Conservation (phyloP, 169 alveolate genomes). For the Ichthyophthirius multifiliis region DNA sequence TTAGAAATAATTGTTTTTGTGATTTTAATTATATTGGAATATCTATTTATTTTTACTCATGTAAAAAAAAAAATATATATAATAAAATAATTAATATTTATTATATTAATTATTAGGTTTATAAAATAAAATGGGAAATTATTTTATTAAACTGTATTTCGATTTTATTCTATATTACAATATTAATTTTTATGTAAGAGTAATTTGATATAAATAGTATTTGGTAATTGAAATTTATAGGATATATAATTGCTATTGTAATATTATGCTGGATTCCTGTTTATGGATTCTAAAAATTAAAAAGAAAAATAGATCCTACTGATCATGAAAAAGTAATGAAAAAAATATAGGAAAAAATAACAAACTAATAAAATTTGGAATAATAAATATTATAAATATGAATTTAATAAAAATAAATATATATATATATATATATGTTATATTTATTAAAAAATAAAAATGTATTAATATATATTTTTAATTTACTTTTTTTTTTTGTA, state of each 20-base stretch:
- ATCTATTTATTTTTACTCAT: conserved; percentile 54
- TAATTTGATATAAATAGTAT: conserved; percentile 46
- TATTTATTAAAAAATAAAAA: too few species aligned
- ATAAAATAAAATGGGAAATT: not conserved
- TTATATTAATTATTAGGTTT: not conserved
- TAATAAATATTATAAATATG: too few species aligned
- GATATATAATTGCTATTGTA: conserved; percentile 33
- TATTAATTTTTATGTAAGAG: conserved; percentile 40
- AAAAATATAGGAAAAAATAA: too few species aligned
- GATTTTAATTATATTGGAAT: conserved; percentile 56
- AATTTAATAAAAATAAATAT: too few species aligned
- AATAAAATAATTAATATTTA: not conserved
- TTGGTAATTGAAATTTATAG: conserved; percentile 20
- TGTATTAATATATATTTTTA: too few species aligned
- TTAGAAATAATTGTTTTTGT: conserved; percentile 64
- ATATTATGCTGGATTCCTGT: conserved; percentile 53
- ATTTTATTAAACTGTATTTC: not conserved
- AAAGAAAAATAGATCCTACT: conserved; percentile 12
- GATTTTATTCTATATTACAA: conserved; percentile 36
- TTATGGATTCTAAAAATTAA: conserved; percentile 22
- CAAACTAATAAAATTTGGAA: too few species aligned
- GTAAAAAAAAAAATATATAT: conserved; percentile 32
- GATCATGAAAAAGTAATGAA: not conserved
- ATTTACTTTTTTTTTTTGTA: too few species aligned
- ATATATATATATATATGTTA: too few species aligned